phyloP scores from a whole-genome alignment of 1,284 basidiomycete species.

The Pseudozyma sp. region DNA sequence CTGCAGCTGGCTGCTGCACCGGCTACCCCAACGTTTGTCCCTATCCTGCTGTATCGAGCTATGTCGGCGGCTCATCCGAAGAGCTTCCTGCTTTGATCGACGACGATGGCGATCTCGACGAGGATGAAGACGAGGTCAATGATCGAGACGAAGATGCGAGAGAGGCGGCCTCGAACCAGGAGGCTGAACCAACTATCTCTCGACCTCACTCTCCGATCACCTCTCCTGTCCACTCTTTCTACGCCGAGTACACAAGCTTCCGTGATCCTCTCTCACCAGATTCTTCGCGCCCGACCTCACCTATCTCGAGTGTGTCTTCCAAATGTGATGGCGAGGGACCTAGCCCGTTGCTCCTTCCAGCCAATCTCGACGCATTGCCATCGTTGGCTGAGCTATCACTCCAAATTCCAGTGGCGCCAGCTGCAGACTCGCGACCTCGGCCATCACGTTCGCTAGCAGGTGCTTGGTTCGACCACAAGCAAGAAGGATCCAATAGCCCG shows the following conservation, averaged over 20 bases:
- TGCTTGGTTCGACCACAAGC: conserved; percentile 30
- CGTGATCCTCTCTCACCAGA: conserved; percentile 35
- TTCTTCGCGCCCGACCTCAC: conserved; percentile 39
- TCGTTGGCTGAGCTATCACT: conserved; percentile 35
- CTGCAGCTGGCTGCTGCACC: conserved; percentile 32
- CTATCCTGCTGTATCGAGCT: conserved; percentile 24
- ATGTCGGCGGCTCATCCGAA: conserved; percentile 29
- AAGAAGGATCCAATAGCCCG: background rate
- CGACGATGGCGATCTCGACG: conserved; percentile 48
- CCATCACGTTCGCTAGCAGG: conserved; percentile 14
- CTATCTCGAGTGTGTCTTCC: conserved; percentile 38
- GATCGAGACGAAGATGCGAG: background rate
- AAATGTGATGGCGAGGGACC: conserved; percentile 35
- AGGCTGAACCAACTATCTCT: conserved; percentile 9
- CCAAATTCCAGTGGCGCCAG: conserved; percentile 21
- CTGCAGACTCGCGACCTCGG: background rate
- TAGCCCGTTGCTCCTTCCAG: conserved; percentile 27
- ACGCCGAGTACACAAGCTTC: conserved; percentile 15
- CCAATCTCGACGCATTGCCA: conserved; percentile 23
- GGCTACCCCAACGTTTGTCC: conserved; percentile 52
- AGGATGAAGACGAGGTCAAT: conserved; percentile 40
- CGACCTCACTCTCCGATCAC: conserved; percentile 27
- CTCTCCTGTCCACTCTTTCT: conserved; percentile 31
- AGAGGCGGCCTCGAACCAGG: conserved; percentile 6
- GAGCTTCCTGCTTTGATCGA: conserved; percentile 50